Evolutionary conservation across 2,329 filamentous ascomycete genomes (phyloP).

Genomic region (Graphilbum fragrans): DNA sequence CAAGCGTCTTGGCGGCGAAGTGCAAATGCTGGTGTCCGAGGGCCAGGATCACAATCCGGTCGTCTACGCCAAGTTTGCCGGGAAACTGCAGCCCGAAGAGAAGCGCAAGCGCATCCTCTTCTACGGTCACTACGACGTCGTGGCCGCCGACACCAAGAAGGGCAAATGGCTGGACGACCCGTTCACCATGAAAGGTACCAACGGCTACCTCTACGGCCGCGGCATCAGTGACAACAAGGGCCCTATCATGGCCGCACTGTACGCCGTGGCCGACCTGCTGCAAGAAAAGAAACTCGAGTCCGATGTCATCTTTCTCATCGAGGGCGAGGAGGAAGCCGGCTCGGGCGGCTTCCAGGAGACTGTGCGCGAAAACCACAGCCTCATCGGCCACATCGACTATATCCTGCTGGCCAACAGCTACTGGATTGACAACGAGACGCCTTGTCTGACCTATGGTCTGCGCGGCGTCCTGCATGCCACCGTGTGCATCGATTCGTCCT

Average conservation of each 20-base stretch:
- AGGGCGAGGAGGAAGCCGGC: conserved; percentile 92
- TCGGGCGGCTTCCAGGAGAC: conserved; percentile 83
- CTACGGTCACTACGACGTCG: conserved; percentile 97
- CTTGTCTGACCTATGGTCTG: conserved; percentile 88
- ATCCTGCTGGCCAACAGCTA: conserved; percentile 95
- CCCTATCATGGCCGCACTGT: conserved; percentile 84
- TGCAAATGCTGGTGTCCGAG: conserved; percentile 80
- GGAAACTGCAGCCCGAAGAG: conserved; percentile 44
- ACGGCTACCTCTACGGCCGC: conserved; percentile 88
- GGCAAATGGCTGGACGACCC: conserved; percentile 81
- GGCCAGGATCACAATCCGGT: conserved; percentile 70
- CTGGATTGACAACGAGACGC: conserved; percentile 93
- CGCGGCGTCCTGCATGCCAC: conserved; percentile 91
- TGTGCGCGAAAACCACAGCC: conserved; percentile 64
- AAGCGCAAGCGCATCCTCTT: conserved; percentile 81
- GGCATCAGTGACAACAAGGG: conserved; percentile 98
- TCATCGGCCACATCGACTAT: conserved; percentile 87
- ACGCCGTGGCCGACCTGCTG: conserved; percentile 80
- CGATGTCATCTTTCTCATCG: conserved; percentile 87
- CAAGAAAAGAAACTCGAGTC: conserved; percentile 74
- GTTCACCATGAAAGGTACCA: conserved; percentile 77
- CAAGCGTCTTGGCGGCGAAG: conserved; percentile 79
- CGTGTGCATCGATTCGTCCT: conserved; percentile 71
- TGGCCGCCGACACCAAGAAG: conserved; percentile 72
- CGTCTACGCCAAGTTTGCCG: conserved; percentile 81